Evolutionary conservation across 768 basidiomycete genomes (phyloP), one percentile per base, ranked within the genome.

Genomic region (Leccinum incarnatum): DNA sequence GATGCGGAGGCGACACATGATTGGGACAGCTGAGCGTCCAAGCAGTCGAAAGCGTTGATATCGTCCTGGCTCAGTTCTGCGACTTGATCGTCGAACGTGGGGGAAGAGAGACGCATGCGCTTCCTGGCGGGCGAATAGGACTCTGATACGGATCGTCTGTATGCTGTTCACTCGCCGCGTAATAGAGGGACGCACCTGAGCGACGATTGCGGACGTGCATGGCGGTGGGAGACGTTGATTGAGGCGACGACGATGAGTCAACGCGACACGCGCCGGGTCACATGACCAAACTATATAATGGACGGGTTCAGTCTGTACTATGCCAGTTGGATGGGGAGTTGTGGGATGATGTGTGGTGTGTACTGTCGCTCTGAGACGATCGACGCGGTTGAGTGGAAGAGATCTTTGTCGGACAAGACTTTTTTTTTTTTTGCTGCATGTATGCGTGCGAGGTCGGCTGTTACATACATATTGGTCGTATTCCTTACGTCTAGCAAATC

Each of bases 41-140:
- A 67, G 37, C 74, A 75, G 66, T 86, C 84, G 48, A 84, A 79
- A 4, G 81, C 84, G 36, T 74, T 73, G 11, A 88, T 67, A 55
- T 86, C 81, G 34, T 83, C 80, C 59, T 83, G 79, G 53, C 79
- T 87, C 54, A 84, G 67, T 21, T 80, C 80, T 7, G 61, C 73
- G 23, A 82, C 66, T 61, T 80, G 80, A 49, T 78, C 75, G 60
- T 87, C 87, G 60, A 85, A 86, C 21, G 82, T 82, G 1, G 88
- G 86, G 1, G 87, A 88, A 0, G 86, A 86, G 29, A 87, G 77
- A 45, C 87, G 78, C 62, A 82, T 81, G 21, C 83, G 78, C 71
- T 89, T 89, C 42, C 76, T 75, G 10, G 75, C 66, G n/a, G 81
- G 82, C 5, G 81, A 37, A 40, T 2, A n/a, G 11, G 32, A 23